Conservation (phyloP, 495 filamentous ascomycete species). For the Astrothelium macrocarpum region DNA sequence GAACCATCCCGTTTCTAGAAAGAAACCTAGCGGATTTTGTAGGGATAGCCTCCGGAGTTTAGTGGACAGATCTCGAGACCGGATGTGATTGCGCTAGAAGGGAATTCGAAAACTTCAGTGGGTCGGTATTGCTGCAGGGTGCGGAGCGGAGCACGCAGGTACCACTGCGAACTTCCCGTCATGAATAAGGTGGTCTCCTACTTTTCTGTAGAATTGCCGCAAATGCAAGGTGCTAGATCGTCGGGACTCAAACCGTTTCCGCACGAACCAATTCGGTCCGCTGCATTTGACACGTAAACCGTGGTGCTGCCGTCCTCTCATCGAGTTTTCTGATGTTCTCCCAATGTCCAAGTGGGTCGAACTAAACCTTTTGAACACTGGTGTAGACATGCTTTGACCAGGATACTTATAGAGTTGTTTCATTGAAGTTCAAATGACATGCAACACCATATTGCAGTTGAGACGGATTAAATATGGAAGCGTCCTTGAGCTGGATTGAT, state of each 20-base stretch:
- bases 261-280: neutral
- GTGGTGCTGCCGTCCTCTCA: neutral
- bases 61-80: slow-evolving; percentile 2
- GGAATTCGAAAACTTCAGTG: neutral
- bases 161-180: neutral
- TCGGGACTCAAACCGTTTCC: neutral
- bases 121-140: neutral
- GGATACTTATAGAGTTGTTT: too few species aligned
- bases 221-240: neutral
- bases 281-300: neutral
- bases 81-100: slow-evolving; percentile 1
- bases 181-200: neutral
- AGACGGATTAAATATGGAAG: too few species aligned
- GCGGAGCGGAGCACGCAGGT: neutral
- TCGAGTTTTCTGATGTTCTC: neutral
- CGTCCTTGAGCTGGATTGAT: too few species aligned
- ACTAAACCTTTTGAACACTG: neutral
- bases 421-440: too few species aligned
- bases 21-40: neutral
- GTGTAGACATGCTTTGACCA: neutral
- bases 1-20: neutral
- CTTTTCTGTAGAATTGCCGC: slow-evolving; percentile 2
- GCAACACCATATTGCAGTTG: too few species aligned
- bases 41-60: neutral
- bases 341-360: neutral